Base-by-base conservation (phyloP, 2,329 filamentous ascomycete genomes). In the Diplodia scrobiculata region DNA sequence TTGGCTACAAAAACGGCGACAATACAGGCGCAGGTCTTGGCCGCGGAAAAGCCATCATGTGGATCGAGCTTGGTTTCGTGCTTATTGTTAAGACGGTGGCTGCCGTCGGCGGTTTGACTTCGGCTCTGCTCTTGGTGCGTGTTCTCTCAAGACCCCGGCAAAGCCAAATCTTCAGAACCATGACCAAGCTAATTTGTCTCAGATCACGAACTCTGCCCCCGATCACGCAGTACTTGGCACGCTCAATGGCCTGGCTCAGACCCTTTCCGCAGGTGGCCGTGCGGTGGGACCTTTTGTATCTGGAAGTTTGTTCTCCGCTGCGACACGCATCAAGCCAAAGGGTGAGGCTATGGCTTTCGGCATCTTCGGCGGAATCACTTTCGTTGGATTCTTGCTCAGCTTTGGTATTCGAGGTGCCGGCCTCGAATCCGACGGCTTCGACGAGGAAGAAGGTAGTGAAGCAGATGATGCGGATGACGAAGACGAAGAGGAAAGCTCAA, bases 181-280 rank as follows among this genome's bases (percentile, higher is more conserved):
- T 52, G 64, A 19, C 25, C 32, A 17, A 45, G 51, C 51, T 67
- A 58, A 67, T 50, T 4, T 32, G 4, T 29, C 47, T 14, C 69
- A 94, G 91, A 93, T 99, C 70, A 98, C 92, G 45, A 99, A 99
- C 72, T 96, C 91, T 0, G 91, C 92, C 0, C 91, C 92, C 0
- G 92, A 93, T 7, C 86, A 94, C 76, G 88, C 90, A 5, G 92
- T 91, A 0, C 84, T 99, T 0, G 95, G 95, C 2, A 92, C 91
- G 0, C 83, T 99, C 29, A 97, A 99, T 73, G 95, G 95, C 10
- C 85, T 98, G 36, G 95, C 95, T 0, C 95, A 99, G 77, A 97
- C 92, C 0, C 86, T 99, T 0, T 96, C 92, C 0, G 95, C 95
- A 0, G 91, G 91, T 0, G 95, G 95, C 9, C 88, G 95, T 67